A percentile compares a stretch with the other conserved stretches of the same genome.
Conservation (phyloP, 192 early-diverging fungal genomes). For the Coemansia sp. region DNA sequence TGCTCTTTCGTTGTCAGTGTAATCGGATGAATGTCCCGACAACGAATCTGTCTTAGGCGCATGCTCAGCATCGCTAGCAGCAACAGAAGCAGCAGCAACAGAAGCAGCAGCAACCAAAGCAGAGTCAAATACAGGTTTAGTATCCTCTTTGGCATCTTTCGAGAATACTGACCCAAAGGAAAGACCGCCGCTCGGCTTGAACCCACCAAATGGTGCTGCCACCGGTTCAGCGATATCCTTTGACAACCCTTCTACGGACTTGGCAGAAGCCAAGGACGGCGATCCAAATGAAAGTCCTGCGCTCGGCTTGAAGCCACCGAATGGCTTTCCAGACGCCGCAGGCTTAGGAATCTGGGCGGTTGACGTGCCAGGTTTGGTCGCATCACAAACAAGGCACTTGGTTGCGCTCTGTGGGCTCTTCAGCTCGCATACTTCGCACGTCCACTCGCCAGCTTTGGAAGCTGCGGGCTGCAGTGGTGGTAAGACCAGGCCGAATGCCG, state of each 20-base stretch:
- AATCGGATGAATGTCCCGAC: not conserved
- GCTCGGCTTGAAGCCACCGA: slow-evolving; percentile 1
- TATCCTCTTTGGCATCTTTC: not conserved
- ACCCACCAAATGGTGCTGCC: not conserved
- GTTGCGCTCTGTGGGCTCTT: slow-evolving; percentile 8
- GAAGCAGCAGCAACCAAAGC: not conserved
- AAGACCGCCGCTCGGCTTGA: not conserved
- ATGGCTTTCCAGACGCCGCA: not conserved
- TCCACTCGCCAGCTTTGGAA: slow-evolving; percentile 19
- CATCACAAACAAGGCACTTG: slow-evolving; percentile 34
- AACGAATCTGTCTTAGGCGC: not conserved
- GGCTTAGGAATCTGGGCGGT: not conserved
- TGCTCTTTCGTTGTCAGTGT: not conserved
- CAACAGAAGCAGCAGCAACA: too few species aligned
- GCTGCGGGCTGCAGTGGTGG: too few species aligned
- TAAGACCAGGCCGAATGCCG: too few species aligned
- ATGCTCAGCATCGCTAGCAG: not conserved
- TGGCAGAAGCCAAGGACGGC: not conserved
- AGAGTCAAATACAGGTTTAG: not conserved
- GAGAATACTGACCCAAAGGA: not conserved
- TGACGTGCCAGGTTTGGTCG: slow-evolving; percentile 12
- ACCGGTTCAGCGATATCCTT: not conserved
- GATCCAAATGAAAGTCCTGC: not conserved
- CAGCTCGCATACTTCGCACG: slow-evolving; percentile 33
- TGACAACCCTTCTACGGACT: not conserved